Evolutionary conservation across 768 basidiomycete genomes (phyloP).

Genomic region (Termitomyces sp.): DNA sequence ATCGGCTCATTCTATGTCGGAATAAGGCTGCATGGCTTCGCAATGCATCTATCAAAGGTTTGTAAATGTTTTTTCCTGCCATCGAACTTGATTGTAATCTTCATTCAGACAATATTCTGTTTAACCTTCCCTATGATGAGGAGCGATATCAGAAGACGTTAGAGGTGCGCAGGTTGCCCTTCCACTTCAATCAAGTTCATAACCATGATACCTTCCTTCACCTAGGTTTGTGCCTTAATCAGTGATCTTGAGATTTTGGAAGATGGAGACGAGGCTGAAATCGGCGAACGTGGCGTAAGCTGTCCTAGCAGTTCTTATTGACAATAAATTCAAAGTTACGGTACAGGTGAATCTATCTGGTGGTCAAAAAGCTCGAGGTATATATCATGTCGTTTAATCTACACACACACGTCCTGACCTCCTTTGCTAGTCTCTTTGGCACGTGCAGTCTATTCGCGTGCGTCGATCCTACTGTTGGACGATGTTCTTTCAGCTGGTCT

Average conservation of each 20-base stretch:
- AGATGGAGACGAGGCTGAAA: constrained; percentile 85
- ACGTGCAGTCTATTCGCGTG: constrained; percentile 87
- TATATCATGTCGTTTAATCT: constrained; percentile 10
- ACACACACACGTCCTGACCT: neutral
- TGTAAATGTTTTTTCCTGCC: neutral
- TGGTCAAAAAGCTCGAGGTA: constrained; percentile 68
- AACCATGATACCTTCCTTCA: neutral
- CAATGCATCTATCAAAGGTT: constrained; percentile 62
- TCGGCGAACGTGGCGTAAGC: constrained; percentile 79
- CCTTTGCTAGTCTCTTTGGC: constrained; percentile 57
- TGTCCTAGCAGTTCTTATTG: neutral
- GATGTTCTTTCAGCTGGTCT: constrained; percentile 66
- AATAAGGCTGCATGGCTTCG: constrained; percentile 63
- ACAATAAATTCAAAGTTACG: no score
- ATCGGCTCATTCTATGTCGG: neutral
- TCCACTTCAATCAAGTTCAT: constrained; percentile 18
- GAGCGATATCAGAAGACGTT: constrained; percentile 77
- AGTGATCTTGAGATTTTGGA: constrained; percentile 80
- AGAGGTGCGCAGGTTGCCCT: constrained; percentile 42
- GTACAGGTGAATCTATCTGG: constrained; percentile 49
- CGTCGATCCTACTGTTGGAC: constrained; percentile 78
- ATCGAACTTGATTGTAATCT: constrained; percentile 1
- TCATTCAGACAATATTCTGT: constrained; percentile 57
- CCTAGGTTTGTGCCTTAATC: constrained; percentile 59
- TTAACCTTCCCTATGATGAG: constrained; percentile 65